Percentiles rank a stretch among this genome's conserved stretches.
Conservation (phyloP, 1,284 basidiomycete genomes). For the Acaromyces ingoldii region DNA sequence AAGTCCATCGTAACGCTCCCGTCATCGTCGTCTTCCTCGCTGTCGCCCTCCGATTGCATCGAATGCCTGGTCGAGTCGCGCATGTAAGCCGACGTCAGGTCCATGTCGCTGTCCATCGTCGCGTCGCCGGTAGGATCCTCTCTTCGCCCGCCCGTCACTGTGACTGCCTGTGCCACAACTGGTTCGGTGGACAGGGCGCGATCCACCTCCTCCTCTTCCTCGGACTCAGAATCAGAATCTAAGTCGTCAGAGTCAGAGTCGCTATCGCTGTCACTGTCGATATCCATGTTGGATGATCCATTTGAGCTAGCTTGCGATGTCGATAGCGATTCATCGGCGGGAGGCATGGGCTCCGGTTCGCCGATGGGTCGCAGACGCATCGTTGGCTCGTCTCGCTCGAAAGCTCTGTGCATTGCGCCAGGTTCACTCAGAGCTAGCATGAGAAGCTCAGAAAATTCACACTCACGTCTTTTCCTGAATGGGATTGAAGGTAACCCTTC, state of each 20-base stretch:
- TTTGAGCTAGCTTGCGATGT: not conserved
- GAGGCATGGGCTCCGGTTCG: slow-evolving; percentile 5
- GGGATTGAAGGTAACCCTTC: slow-evolving; percentile 25
- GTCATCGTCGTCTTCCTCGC: slow-evolving; percentile 2
- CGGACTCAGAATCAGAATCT: not conserved
- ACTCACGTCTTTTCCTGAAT: slow-evolving; percentile 14
- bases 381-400: slow-evolving; percentile 28
- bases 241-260: too few species aligned
- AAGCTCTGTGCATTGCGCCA: slow-evolving; percentile 8
- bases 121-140: not conserved
- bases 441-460: not conserved
- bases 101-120: slow-evolving; percentile 3
- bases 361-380: slow-evolving; percentile 20
- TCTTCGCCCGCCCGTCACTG: slow-evolving; percentile 4
- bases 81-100: slow-evolving; percentile 1
- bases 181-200: not conserved
- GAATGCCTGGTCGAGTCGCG: too few species aligned
- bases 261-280: not conserved
- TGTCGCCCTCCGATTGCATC: slow-evolving; percentile 5
- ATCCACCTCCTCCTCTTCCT: slow-evolving; percentile 3
- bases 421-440: not conserved
- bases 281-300: not conserved
- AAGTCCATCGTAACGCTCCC: slow-evolving; percentile 9
- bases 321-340: not conserved
- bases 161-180: slow-evolving; percentile 24